Evolutionary conservation across 352 stramenopile genomes (phyloP), one percentile per base, ranked within the genome.

Genomic region (Phytophthora capsici): DNA sequence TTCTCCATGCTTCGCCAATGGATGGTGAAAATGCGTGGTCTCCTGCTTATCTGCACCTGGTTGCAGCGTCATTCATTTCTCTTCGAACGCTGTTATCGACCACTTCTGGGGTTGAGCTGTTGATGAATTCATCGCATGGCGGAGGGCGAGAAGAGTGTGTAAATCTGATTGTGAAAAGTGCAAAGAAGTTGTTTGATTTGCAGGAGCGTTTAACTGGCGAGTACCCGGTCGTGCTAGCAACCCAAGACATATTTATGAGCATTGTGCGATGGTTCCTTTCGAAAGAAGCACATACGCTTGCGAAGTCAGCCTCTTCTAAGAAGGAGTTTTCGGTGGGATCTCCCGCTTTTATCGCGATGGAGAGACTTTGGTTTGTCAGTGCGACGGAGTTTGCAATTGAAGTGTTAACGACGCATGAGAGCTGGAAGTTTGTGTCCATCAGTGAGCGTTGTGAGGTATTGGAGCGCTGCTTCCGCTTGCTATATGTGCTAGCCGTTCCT

Each of bases 101-200:
- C 8, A 52, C 71, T 17, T 47, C 63, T 19, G 72, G 71, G 43
- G 69, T 89, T 6, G 62, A 78, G 23, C 34, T 89, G 22, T 60
- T 89, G 26, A 74, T 89, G 51, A 65, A 75, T 17, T 36, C 51
- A 12, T 77, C 80, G 9, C 59, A 89, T 37, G 61, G 67, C 49
- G 73, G 75, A n/a, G 66, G 65, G 17, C 75, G 45, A 17, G 75
- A 88, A 45, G 81, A 89, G 13, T 89, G 84, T 25, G 66, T 90
- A n/a, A 67, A 66, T 13, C 26, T 88, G 17, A 69, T 92, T 45
- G 44, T 89, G 7, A 78, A 80, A 48, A 84, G 69, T 32, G 63
- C 80, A 3, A 82, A 79, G 32, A 90, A 89, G 45, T 38, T 90
- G 3, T 89, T 90, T 51, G 84, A 89, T 19, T 62, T 77, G 16